Base-by-base conservation (phyloP, 2,329 filamentous ascomycete genomes). In the Basipetospora chlamydospora region DNA sequence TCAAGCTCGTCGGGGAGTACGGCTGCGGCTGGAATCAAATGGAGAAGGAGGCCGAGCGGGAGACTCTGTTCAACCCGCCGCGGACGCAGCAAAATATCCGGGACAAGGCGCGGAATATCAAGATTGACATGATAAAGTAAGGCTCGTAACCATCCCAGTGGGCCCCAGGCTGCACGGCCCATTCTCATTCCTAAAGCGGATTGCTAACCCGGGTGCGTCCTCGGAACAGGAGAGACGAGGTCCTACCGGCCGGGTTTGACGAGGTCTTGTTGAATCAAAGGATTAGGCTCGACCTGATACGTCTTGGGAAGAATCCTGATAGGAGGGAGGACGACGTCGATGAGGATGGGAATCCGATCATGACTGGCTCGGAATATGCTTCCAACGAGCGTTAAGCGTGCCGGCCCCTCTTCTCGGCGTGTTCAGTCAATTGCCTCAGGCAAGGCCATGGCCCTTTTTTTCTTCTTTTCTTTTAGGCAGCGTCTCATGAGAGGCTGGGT, bases 71-170 rank as follows among this genome's bases (percentile, higher is more conserved):
- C 13, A 13, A 10, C n/a, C 10, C 26, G 41, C 41, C 16, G 38
- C 65, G 69, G 34, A 61, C 64, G 44, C 69, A 73, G 52, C 69
- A 73, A 49, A 64, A 66, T 4, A 59, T 69, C 39, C 67, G 70
- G 6, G 70, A 74, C 56, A 69, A 67, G 51, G 70, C 70, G n/a
- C 63, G 70, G 34, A 63, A 70, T 39, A 43, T 71, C 38, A 74
- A 74, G 54, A 64, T 68, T 25, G 60, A 66, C 22, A 58, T 66
- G 31, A 53, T 74, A 12, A 58, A 58, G 57, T 59, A 44, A 39
- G 56, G 50, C 7, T n/a, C n/a, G n/a, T n/a, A n/a, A n/a, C n/a
- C n/a, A n/a, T n/a, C n/a, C n/a, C n/a, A n/a, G n/a, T n/a, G n/a
- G n/a, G n/a, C n/a, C n/a, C n/a, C n/a, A n/a, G n/a, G n/a, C n/a